A percentile compares a stretch with the other conserved stretches of the same genome.
These are phyloP conservation scores for Citeromyces nyonsensis DNA, from an alignment of 805 yeast species.

Conservation along the genomic window DNA sequence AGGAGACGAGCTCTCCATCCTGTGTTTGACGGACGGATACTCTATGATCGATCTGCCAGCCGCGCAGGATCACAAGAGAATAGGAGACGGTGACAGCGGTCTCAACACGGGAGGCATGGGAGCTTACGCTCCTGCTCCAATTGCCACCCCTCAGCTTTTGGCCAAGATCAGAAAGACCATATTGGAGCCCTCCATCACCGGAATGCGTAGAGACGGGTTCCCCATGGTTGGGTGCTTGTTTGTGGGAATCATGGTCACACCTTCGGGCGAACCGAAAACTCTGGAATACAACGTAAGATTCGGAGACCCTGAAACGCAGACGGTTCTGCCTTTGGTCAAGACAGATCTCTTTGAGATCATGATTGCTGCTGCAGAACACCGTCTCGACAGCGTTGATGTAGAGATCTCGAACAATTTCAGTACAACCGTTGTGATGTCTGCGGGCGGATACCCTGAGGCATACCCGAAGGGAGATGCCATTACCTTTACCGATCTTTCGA, in stretches of 20 bases:
- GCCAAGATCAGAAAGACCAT: constrained; percentile 57
- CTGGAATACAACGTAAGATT: constrained; percentile 95
- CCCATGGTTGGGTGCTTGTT: constrained; percentile 94
- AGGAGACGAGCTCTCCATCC: constrained; percentile 91
- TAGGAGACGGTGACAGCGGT: constrained; percentile 87
- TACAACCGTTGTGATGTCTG: constrained; percentile 91
- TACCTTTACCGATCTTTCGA: constrained; percentile 32
- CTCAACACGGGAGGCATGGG: constrained; percentile 99
- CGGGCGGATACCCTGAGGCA: constrained; percentile 90
- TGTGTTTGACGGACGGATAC: constrained; percentile 90
- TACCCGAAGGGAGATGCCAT: constrained; percentile 82
- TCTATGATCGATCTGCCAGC: constrained; percentile 83
- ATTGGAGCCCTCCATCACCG: constrained; percentile 83
- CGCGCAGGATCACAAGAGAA: constrained; percentile 96
- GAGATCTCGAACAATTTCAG: constrained; percentile 47
- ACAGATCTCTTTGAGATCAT: constrained; percentile 91
- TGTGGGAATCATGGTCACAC: constrained; percentile 87
- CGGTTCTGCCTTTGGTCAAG: constrained; percentile 76
- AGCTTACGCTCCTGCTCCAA: constrained; percentile 96
- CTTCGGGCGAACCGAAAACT: constrained; percentile 76
- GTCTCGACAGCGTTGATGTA: constrained; percentile 69
- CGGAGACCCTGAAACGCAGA: constrained; percentile 98
- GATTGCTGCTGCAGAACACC: constrained; percentile 87
- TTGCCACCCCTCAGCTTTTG: constrained; percentile 67
- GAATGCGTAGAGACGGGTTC: constrained; percentile 88